These are phyloP conservation scores for Graphiopsis chlorocephala DNA, from an alignment of 2,329 filamentous ascomycete species.

Conservation along the genomic window DNA sequence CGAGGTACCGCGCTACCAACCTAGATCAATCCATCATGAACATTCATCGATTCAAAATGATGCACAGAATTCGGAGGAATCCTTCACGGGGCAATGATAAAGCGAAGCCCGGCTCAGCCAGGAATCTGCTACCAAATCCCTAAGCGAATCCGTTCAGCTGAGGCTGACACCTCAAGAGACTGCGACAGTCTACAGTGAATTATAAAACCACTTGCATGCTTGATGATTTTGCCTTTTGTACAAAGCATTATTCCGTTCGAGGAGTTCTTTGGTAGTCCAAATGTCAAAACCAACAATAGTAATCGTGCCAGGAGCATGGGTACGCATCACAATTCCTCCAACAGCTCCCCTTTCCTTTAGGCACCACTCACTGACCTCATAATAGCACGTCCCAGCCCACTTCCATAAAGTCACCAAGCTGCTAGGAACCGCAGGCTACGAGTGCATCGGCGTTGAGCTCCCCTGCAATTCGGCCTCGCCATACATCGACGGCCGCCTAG, in stretches of 20 bases:
- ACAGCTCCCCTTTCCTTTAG: not conserved
- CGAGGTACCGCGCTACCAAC: not conserved
- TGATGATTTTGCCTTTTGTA: not conserved
- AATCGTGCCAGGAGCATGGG: constrained; percentile 19
- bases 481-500: not conserved
- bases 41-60: not conserved
- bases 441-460: constrained; percentile 10
- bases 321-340: not conserved
- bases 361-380: not conserved
- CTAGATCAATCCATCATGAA: not conserved
- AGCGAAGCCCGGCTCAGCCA: not conserved
- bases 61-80: not conserved
- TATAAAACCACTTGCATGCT: not conserved
- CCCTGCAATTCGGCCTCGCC: not conserved
- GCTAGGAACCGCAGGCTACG: constrained; percentile 13
- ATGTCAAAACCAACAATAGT: constrained; percentile 18
- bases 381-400: constrained; percentile 17
- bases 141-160: not conserved
- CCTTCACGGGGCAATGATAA: not conserved
- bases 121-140: not conserved
- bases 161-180: not conserved
- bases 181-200: not conserved
- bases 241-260: not conserved
- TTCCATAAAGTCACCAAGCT: constrained; percentile 2
- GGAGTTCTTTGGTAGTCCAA: not conserved